These are phyloP conservation scores for Xylariaceae sp. DNA, from an alignment of 2,329 filamentous ascomycete genomes.

Conservation along the genomic window DNA sequence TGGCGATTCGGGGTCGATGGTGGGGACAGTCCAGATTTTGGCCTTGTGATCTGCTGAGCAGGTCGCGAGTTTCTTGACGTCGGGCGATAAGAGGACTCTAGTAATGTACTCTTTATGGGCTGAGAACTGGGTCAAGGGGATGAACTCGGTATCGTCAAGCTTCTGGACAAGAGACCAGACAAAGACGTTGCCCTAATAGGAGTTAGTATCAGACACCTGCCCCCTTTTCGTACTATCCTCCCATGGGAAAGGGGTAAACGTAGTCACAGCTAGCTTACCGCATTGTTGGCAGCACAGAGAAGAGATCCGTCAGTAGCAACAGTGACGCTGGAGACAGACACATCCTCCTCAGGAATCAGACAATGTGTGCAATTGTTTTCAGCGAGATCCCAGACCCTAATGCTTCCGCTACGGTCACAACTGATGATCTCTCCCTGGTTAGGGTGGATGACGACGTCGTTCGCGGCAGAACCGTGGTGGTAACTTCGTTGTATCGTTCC, in stretches of 20 bases:
- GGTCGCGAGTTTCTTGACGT: constrained; percentile 89
- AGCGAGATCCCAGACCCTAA: constrained; percentile 91
- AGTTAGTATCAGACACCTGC: not conserved
- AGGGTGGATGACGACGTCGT: constrained; percentile 98
- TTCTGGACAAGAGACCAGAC: constrained; percentile 91
- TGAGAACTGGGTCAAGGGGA: constrained; percentile 82
- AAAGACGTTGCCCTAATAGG: constrained; percentile 79
- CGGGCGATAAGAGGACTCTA: constrained; percentile 82
- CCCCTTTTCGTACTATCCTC: not conserved
- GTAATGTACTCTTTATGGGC: constrained; percentile 93
- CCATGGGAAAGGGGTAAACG: not conserved
- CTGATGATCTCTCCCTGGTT: constrained; percentile 98
- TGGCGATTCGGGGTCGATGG: constrained; percentile 9
- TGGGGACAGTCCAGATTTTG: constrained; percentile 70
- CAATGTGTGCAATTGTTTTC: constrained; percentile 97
- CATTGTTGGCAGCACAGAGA: constrained; percentile 88
- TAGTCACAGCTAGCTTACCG: constrained; percentile 46
- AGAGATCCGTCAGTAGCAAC: constrained; percentile 91
- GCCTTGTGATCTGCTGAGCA: constrained; percentile 91
- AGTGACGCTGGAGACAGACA: constrained; percentile 88
- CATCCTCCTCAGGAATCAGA: constrained; percentile 92
- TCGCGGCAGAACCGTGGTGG: constrained; percentile 80
- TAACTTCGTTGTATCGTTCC: constrained; percentile 90
- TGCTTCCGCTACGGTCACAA: constrained; percentile 87
- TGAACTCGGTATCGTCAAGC: constrained; percentile 73